Base-by-base conservation (phyloP, 2,329 filamentous ascomycete species). In the Emmonsia crescens region DNA sequence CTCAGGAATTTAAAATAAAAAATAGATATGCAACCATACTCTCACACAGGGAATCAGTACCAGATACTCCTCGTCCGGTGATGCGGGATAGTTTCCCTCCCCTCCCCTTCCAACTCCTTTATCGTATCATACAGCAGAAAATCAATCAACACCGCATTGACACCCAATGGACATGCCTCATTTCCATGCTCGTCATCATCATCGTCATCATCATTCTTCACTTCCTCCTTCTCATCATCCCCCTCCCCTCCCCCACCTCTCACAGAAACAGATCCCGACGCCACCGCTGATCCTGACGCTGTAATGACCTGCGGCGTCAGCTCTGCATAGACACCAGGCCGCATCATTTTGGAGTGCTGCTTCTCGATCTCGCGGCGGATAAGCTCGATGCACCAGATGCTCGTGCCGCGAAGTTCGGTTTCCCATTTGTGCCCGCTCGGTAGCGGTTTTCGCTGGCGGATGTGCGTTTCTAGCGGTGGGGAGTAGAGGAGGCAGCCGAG, bases 91-190 rank as follows among this genome's bases (percentile, higher is more conserved):
- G 72, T 72, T 64, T 77, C 78, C 64, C 72, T 68, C 74, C 59
- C 85, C 79, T 66, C 79, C 73, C 77, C 79, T 74, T 97, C 93
- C 71, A 89, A 74, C 70, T 91, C 88, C 74, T 97, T 99, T 77
- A 94, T 91, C 21, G 88, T 85, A 76, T 99, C 94, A 72, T 99
- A 99, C 61, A 99, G 78, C 74, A 96, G 96, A 76, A 97, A 99
- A 75, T 99, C 94, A 65, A 99, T 94, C 68, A 99, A 75, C 46
- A 97, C 90, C 31, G 94, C 92, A 72, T 99, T 99, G 65, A 88
- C 74, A 19, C 78, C 76, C 67, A 87, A 75, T 59, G 61, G 66
- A 59, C 64, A 57, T n/a, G 57, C 60, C 9, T 40, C 60, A 12
- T 29, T 38, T 42, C 29, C 46, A 12, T 60, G 44, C 27, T 62